Evolutionary conservation across 768 basidiomycete genomes (phyloP).

Genomic region (Gloeophyllum trabeum): DNA sequence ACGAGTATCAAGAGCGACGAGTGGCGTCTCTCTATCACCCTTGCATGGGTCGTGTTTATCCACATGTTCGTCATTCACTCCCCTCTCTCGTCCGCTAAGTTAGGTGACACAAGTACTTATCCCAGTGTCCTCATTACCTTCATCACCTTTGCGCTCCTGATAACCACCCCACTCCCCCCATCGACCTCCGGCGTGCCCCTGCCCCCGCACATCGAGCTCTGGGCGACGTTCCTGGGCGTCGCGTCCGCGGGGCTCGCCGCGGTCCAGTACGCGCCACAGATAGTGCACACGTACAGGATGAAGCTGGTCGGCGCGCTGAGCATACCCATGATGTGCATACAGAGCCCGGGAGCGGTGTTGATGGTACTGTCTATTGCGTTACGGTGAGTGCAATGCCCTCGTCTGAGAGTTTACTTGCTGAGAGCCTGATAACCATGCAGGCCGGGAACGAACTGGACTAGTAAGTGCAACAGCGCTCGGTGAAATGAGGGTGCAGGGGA

Average conservation of each 20-base stretch:
- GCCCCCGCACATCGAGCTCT: constrained; percentile 31
- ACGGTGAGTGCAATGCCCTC: constrained; percentile 24
- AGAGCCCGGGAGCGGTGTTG: constrained; percentile 80
- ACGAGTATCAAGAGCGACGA: constrained; percentile 44
- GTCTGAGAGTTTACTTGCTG: no score
- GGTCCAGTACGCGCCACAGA: constrained; percentile 83
- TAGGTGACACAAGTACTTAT: constrained; percentile 5
- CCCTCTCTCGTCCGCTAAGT: not conserved
- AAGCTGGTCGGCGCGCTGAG: constrained; percentile 88
- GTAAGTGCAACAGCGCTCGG: constrained; percentile 36
- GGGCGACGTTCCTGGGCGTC: constrained; percentile 86
- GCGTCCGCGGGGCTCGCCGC: constrained; percentile 68
- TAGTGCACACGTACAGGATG: constrained; percentile 63
- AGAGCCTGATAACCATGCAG: constrained; percentile 22
- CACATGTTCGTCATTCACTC: constrained; percentile 54
- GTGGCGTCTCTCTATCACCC: constrained; percentile 70
- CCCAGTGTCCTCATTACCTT: constrained; percentile 42
- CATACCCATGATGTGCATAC: constrained; percentile 93
- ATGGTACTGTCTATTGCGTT: constrained; percentile 80
- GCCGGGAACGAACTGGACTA: constrained; percentile 80
- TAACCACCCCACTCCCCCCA: constrained; percentile 26
- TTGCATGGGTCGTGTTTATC: constrained; percentile 57
- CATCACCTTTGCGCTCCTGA: constrained; percentile 52
- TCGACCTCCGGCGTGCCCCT: constrained; percentile 23
- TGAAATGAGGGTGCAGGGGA: not conserved